Base-by-base conservation (phyloP, 805 yeast genomes). In the Monosporozyma solicola region DNA sequence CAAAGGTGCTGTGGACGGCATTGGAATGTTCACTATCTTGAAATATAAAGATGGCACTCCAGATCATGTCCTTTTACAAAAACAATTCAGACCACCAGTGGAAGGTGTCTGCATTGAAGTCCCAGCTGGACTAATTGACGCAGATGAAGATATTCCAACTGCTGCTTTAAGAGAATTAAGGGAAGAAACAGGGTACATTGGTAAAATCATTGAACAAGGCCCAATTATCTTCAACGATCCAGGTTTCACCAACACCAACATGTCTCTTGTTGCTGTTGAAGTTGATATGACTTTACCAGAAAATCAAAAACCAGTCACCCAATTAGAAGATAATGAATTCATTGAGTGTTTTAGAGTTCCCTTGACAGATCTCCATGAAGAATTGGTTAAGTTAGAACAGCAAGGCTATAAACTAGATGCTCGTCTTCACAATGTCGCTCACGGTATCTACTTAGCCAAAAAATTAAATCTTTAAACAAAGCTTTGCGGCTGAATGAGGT, bases 71-170 rank as follows among this genome's bases (percentile, higher is more conserved):
- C 77, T 90, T 7, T 72, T 94, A 16, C 92, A 88, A 64, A 88
- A 87, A 65, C 99, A 92, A 67, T 92, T 85, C 72, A 78, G 99
- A 53, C 97, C 98, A 1, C 98, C 99, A 1, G 86, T 85, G 3
- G 84, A 78, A 51, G 92, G 89, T 20, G 88, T 92, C 7, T 85
- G 95, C 63, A 82, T 92, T 56, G 99, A 92, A 69, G 78, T 91
- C 66, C 99, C 99, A 0, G 99, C 99, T 0, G 99, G 99, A 0
- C 74, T 92, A 57, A 79, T 94, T 44, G 99, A 92, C 67, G 88
- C 91, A 1, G 77, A 80, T 51, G 98, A 94, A 67, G 67, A 84
- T 1, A 69, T 88, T 29, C 90, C 83, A 58, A 69, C 79, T 5
- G 89, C 97, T 41, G 98, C 99, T 0, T 74, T 83, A 51, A 78